Evolutionary conservation across 2,329 filamentous ascomycete species (phyloP), one percentile per base, ranked within the genome.

Genomic region (Didymella arachidicola): DNA sequence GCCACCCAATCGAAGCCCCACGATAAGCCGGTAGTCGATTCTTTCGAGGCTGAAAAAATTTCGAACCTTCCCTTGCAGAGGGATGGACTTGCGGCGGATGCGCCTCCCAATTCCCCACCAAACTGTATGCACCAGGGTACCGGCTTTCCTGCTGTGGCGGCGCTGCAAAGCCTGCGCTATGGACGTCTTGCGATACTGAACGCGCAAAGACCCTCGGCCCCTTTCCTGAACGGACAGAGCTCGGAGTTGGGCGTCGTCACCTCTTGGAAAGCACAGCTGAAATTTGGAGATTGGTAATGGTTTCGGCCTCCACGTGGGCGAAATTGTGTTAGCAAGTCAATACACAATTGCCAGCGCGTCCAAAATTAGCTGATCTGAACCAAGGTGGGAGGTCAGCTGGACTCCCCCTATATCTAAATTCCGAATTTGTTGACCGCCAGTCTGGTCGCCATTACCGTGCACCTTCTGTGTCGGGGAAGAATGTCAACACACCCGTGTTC

Each of bases 381-480:
- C 57, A 51, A 18, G 39, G 44, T 53, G 42, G 27, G 19, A 32
- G 52, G 52, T 60, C 57, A 60, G 42, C 57, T 60, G 57, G 47
- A 52, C 57, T 60, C n/a, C 58, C 53, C 53, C 58, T 60, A 60
- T 57, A 51, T 39, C 53, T 19, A 53, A 53, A 53, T 44, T 53
- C 55, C 51, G 43, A 56, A 45, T 42, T 39, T 53, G 51, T 59
- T 59, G 59, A 61, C 59, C 59, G 59, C 59, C 51, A 55, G 55
- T 58, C 59, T 61, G 47, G 55, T 58, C 59, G 54, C 59, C 55
- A 61, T 55, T 49, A 36, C 58, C 53, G 48, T 53, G 52, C 58
- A 53, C 58, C 57, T 60, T 54, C 57, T 56, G 58, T 56, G 48
- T 60, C 58, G 58, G 58, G 48, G 52, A 53, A 56, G 44, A 57